phyloP scores from a whole-genome alignment of 75 land plant species.

The Picea glauca region DNA sequence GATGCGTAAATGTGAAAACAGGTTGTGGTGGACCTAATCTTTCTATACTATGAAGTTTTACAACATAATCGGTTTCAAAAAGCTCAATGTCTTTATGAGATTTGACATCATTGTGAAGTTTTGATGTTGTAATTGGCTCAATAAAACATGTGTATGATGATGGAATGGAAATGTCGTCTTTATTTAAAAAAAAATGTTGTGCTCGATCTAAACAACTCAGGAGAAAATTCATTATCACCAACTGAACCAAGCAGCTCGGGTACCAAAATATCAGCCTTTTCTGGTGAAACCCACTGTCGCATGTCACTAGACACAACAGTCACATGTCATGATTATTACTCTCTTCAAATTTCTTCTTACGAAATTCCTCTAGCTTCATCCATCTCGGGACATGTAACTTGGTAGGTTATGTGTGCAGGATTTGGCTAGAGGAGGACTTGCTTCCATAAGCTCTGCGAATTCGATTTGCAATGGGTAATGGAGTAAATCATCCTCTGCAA shows the following conservation, averaged over 20 bases:
- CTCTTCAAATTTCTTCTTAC: too few relatives aligned
- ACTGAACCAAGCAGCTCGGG: slow-evolving; percentile 97
- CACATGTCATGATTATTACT: too few relatives aligned
- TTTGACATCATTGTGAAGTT: slow-evolving; percentile 94
- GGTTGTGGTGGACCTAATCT: slow-evolving; percentile 82
- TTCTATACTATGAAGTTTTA: slow-evolving; percentile 88
- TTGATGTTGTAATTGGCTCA: slow-evolving; percentile 90
- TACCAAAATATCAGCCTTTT: slow-evolving; percentile 95
- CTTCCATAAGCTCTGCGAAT: too few relatives aligned
- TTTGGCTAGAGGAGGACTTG: too few relatives aligned
- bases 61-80: slow-evolving; percentile 99
- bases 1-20: slow-evolving; percentile 93
- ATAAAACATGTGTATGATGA: slow-evolving; percentile 96
- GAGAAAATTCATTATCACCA: slow-evolving; percentile 99
- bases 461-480: too few relatives aligned
- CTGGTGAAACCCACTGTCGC: slow-evolving; percentile 96
- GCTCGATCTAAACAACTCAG: slow-evolving; percentile 99
- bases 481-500: too few relatives aligned
- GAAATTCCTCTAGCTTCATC: too few relatives aligned
- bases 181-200: slow-evolving; percentile 83
- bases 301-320: slow-evolving; percentile 92
- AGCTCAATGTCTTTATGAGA: slow-evolving; percentile 84
- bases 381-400: too few relatives aligned
- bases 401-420: too few relatives aligned
- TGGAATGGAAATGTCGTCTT: slow-evolving; percentile 94